Evolutionary conservation across 495 filamentous ascomycete species (phyloP), one percentile per base, ranked within the genome.

Genomic region (Penicillium paxilli): DNA sequence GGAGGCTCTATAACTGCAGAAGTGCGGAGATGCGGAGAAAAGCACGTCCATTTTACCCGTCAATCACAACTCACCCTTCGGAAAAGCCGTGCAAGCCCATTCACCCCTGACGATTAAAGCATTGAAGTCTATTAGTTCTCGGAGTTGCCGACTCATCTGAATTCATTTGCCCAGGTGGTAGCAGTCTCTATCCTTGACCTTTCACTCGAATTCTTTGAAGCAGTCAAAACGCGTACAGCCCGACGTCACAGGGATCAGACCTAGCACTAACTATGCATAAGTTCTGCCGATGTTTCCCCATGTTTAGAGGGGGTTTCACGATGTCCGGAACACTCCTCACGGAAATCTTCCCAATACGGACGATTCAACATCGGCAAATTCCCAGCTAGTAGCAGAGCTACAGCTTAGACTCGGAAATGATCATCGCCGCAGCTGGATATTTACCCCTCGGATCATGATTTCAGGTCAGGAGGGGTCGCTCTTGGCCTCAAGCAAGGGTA

Each of bases 301-400:
- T 28, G 28, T 12, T 30, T n/a, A 22, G 40, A 38, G 50, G 49
- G 51, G 37, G 12, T 45, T 8, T 11, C 4, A 1, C 37, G 24
- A 14, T 33, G 26, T 22, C 48, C 16, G 24, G 44, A 50, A 47
- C 59, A 51, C 62, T 54, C 58, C 62, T 46, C 62, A 57, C 52
- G 62, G 62, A 44, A 47, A 50, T 62, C 62, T 65, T 21, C 59
- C 62, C 26, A 35, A 57, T 54, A 4, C 10, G 52, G 62, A 51
- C 23, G 9, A 22, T 41, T 24, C 24, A 24, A 25, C 45, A 11
- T 53, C 59, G 33, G 41, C 50, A 53, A n/a, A 30, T 23, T 35
- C 12, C 16, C 24, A 19, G 16, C 30, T 52, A 44, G 47, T 28
- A 24, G 32, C 32, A 21, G 22, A 42, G 20, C n/a, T 21, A 26